These are phyloP conservation scores for Globisporangium splendens DNA, from an alignment of 352 stramenopile species.

Conservation along the genomic window DNA sequence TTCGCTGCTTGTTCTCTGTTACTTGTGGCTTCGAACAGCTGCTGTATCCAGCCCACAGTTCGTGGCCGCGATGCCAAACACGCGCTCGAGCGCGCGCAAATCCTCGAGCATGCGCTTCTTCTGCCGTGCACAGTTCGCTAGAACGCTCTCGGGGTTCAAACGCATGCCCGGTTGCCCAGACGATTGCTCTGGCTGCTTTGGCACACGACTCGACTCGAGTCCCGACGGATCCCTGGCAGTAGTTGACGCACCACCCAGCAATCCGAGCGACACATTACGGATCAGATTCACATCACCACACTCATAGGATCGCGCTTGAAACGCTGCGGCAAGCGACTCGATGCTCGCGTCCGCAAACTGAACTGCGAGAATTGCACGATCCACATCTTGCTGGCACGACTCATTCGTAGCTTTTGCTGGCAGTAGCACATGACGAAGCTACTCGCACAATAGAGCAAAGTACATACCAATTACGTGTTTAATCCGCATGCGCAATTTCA, in stretches of 20 bases:
- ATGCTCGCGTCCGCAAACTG: background rate
- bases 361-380: background rate
- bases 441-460: background rate
- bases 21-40: no score
- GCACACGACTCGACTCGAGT: no score
- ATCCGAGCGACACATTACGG: background rate
- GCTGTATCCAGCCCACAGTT: slow-evolving; percentile 18
- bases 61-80: slow-evolving; percentile 29
- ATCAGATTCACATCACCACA: background rate
- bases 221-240: no score
- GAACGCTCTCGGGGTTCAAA: slow-evolving; percentile 18
- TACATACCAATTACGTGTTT: background rate
- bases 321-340: background rate
- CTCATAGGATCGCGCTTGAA: background rate
- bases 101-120: slow-evolving; percentile 27
- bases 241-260: background rate
- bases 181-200: background rate
- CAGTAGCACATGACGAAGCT: background rate
- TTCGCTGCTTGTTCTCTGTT: background rate
- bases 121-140: slow-evolving; percentile 32
- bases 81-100: slow-evolving; percentile 23
- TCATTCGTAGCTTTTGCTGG: background rate
- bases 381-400: background rate
- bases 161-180: background rate
- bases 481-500: background rate